Conservation (phyloP, 306 rosid species). For the Cucurbita moschata region DNA sequence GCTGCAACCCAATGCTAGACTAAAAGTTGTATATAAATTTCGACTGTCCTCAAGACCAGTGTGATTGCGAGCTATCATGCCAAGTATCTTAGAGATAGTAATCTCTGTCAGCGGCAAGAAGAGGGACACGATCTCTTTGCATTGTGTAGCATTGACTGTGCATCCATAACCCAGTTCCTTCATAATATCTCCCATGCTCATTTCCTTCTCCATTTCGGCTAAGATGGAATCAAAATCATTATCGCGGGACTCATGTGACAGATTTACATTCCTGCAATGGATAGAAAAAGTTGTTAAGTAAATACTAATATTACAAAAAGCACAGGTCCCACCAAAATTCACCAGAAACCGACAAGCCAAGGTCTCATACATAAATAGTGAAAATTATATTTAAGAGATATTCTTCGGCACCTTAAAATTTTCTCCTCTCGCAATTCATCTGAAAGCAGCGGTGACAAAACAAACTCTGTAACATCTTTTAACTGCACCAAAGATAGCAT, state of each 20-base stretch:
- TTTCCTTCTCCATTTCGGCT: slow-evolving; percentile 94
- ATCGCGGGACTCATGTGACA: slow-evolving; percentile 43
- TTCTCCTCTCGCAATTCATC: slow-evolving; percentile 58
- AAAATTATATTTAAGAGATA: slow-evolving; percentile 8
- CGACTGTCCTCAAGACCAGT: slow-evolving; percentile 80
- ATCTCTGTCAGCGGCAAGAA: slow-evolving; percentile 72
- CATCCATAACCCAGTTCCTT: slow-evolving; percentile 99
- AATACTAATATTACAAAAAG: not conserved
- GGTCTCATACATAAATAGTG: slow-evolving; percentile 1
- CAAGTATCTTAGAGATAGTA: slow-evolving; percentile 68
- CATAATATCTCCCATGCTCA: slow-evolving; percentile 88
- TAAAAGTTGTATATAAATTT: slow-evolving; percentile 42
- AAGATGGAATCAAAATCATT: slow-evolving; percentile 87
- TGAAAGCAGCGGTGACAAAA: slow-evolving; percentile 63
- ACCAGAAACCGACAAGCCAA: not conserved
- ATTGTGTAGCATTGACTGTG: slow-evolving; percentile 63
- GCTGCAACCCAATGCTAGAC: slow-evolving; percentile 58
- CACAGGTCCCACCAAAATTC: not conserved
- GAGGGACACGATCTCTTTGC: slow-evolving; percentile 81
- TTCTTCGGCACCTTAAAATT: slow-evolving; percentile 47
- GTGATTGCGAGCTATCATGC: slow-evolving; percentile 64
- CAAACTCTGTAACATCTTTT: slow-evolving; percentile 42
- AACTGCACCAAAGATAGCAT: slow-evolving; percentile 65
- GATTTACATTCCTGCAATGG: slow-evolving; percentile 48
- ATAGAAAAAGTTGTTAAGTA: slow-evolving; percentile 10